phyloP scores from a whole-genome alignment of 805 yeast genomes.

The Candida nemodendra region DNA sequence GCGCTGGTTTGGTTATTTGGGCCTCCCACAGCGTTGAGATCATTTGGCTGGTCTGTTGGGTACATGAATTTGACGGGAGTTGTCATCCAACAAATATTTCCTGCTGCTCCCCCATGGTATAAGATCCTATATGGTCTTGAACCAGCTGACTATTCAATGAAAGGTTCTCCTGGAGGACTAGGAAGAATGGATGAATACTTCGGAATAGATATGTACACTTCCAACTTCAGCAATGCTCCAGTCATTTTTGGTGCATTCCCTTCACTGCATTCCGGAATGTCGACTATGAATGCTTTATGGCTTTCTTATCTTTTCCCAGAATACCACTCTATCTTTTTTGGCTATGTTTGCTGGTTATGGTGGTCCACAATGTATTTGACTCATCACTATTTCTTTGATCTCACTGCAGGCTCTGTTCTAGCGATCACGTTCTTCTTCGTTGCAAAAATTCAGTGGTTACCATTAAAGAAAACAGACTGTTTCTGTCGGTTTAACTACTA shows the following conservation, averaged over 20 bases:
- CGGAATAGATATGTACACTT: slow-evolving; percentile 78
- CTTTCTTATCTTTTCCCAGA: slow-evolving; percentile 78
- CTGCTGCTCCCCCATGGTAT: slow-evolving; percentile 98
- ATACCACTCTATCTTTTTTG: slow-evolving; percentile 57
- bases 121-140: slow-evolving; percentile 73
- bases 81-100: slow-evolving; percentile 71
- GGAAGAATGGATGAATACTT: slow-evolving; percentile 77
- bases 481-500: slow-evolving; percentile 73
- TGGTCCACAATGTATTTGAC: slow-evolving; percentile 98
- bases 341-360: slow-evolving; percentile 91
- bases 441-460: slow-evolving; percentile 65
- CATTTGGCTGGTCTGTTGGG: slow-evolving; percentile 90
- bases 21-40: slow-evolving; percentile 81
- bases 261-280: slow-evolving; percentile 85
- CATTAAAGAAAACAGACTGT: slow-evolving; percentile 48
- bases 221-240: slow-evolving; percentile 78
- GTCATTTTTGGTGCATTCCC: slow-evolving; percentile 79
- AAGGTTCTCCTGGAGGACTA: slow-evolving; percentile 92
- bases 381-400: slow-evolving; percentile 90
- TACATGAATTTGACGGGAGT: slow-evolving; percentile 89
- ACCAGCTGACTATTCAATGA: slow-evolving; percentile 87
- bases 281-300: slow-evolving; percentile 88
- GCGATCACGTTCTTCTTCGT: slow-evolving; percentile 67
- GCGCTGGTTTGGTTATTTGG: slow-evolving; percentile 77
- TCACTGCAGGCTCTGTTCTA: slow-evolving; percentile 83